phyloP scores from a whole-genome alignment of 495 filamentous ascomycete genomes.

The Bacidia gigantensis region DNA sequence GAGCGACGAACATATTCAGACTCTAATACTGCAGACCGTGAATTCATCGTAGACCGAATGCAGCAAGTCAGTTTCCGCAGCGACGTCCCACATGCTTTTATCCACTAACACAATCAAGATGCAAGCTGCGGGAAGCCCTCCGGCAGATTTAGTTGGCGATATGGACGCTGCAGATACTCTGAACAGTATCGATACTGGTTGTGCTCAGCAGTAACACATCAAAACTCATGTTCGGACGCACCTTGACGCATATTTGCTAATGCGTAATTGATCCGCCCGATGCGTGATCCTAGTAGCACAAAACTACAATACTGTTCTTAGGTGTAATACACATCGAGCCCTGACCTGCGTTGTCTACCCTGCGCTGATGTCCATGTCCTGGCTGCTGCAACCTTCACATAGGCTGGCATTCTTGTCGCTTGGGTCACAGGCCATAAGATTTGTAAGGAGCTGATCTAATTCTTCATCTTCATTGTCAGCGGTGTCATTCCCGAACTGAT shows the following conservation, averaged over 20 bases:
- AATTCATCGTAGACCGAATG: conserved; percentile 94
- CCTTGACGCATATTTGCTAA: conserved; percentile 3
- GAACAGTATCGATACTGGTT: conserved; percentile 54
- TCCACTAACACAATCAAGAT: conserved; percentile 38
- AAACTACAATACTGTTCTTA: too few species aligned
- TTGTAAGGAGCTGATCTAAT: neutral
- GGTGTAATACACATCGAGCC: too few species aligned
- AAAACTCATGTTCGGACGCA: neutral
- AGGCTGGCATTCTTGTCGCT: neutral
- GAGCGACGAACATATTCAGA: conserved; percentile 68
- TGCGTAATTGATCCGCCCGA: too few species aligned
- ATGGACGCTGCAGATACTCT: conserved; percentile 64
- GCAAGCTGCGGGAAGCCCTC: conserved; percentile 87
- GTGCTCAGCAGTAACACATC: conserved; percentile 50
- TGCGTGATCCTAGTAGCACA: too few species aligned
- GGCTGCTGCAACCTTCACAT: neutral
- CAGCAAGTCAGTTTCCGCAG: conserved; percentile 60
- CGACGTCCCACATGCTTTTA: conserved; percentile 9
- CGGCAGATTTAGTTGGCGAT: conserved; percentile 78
- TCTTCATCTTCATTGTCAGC: neutral
- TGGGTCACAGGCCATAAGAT: neutral
- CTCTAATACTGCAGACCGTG: conserved; percentile 63
- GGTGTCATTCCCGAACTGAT: neutral
- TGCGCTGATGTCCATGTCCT: neutral
- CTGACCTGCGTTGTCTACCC: too few species aligned